Evolutionary conservation across 768 basidiomycete genomes (phyloP), one percentile per base, ranked within the genome.

Genomic region (Podaxis sp.): DNA sequence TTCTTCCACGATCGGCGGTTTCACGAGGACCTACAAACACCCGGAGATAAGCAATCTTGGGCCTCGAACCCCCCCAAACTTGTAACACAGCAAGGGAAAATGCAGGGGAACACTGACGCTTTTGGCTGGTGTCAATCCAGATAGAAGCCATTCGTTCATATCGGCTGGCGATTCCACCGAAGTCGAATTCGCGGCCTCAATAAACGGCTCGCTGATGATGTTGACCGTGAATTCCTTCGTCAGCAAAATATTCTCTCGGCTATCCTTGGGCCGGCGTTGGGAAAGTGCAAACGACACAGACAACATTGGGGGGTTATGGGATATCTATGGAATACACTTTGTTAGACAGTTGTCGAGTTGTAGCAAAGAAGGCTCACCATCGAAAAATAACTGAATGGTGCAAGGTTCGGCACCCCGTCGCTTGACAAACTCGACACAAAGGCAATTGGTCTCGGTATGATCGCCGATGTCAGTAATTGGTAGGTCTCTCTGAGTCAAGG

Each of bases 351-450:
- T n/a, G 38, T 40, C 8, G 26, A 48, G 40, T 64, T 38, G 53
- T 46, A 46, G 7, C 19, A 46, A 46, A 46, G 44, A 46, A 46
- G n/a, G 42, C 67, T 54, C 66, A 84, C 84, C 78, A 86, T 78
- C n/a, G 85, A 86, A 73, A 89, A 88, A 72, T 87, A 89, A 59
- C 84, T 89, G 74, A 88, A 87, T 1, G 87, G 84, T 4, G 88
- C 86, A 52, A 91, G 80, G 73, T 89, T 91, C 19, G 78, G 78
- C 15, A 76, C 68, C 2, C 84, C 86, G 59, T 79, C 72, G 3
- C 68, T 63, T n/a, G 83, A 83, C 44, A 86, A 63, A 7, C 87
- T 81, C 12, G 87, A 88, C 40, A 90, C 82, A 64, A 90, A 82
- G 1, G 86, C 89, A 56, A 90, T 82, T 12, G 89, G 89, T 42